Evolutionary conservation across 148 eudicot genomes (phyloP), one percentile per base, ranked within the genome.

Genomic region (Chenopodium berlandieri): DNA sequence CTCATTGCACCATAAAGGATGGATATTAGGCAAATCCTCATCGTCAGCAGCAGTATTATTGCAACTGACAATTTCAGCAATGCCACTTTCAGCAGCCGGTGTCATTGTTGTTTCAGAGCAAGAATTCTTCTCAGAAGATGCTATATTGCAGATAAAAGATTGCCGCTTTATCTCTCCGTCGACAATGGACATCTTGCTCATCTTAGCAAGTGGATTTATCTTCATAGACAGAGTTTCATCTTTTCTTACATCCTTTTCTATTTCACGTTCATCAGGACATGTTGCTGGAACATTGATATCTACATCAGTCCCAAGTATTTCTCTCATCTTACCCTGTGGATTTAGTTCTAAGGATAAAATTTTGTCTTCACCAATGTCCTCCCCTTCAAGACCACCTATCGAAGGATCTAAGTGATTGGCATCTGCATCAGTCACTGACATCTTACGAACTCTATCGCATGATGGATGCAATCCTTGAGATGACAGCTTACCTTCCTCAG

Each of bases 241-340:
- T 25, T 60, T 80, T 58, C 10, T 74, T 50, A 47, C 40, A 37
- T 77, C 82, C 23, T 71, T 76, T 80, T 82, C 85, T 19, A 50
- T 62, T 66, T 73, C 81, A 71, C 19, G 68, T 30, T 83, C 85
- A 58, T 30, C 54, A 68, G 74, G 79, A 82, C 81, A 75, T 85
- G 85, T 34, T 56, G 46, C 52, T 27, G 65, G 23, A 34, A 69
- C 71, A 3, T 13, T 60, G 40, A 16, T 69, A 62, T n/a, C 48
- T 71, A 50, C 76, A 46, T 83, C 66, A 31, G 69, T 63, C 73
- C 40, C 48, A 27, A 62, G 56, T 34, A 77, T 77, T 23, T 50
- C 62, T 50, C 50, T n/a, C 60, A 30, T 16, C 27, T 71, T 63
- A 32, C 34, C 50, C 40, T 65, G 23, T 34, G 77, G 50, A 71